phyloP scores from a whole-genome alignment of 148 eudicot species.

The Nepenthes mirabilis region DNA sequence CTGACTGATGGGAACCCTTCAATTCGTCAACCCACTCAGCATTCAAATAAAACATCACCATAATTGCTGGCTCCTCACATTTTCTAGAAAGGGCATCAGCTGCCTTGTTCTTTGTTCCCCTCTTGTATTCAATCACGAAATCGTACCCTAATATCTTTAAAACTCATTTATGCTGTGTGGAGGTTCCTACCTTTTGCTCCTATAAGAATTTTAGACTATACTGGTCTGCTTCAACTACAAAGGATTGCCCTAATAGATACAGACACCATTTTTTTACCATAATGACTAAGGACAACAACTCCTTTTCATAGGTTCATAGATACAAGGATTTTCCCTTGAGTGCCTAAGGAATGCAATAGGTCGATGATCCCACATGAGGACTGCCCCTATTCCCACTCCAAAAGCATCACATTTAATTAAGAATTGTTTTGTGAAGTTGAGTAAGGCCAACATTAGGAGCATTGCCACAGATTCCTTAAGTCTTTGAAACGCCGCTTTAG shows the following conservation, averaged over 20 bases:
- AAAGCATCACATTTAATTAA: not conserved
- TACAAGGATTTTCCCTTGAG: no score
- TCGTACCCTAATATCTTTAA: not conserved
- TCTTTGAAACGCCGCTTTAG: not conserved
- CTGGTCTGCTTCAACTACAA: not conserved
- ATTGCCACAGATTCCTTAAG: not conserved
- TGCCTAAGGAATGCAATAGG: not conserved
- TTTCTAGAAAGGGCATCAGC: no score
- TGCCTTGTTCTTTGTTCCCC: not conserved
- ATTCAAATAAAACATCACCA: no score
- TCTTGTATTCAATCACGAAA: not conserved
- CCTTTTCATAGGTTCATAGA: not conserved
- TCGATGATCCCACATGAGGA: not conserved
- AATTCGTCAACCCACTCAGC: no score
- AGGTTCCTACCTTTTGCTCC: not conserved
- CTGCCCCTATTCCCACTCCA: not conserved
- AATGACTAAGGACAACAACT: not conserved
- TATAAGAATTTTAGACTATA: not conserved
- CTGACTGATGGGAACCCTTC: no score
- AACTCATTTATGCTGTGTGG: not conserved
- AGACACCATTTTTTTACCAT: not conserved
- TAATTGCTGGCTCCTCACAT: no score
- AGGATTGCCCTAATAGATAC: not conserved
- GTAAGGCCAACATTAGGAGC: not conserved
- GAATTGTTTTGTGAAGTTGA: not conserved